Percentiles rank a stretch among this genome's conserved stretches.
Conservation (phyloP, 257 asterid species). For the Marsdenia floribunda region DNA sequence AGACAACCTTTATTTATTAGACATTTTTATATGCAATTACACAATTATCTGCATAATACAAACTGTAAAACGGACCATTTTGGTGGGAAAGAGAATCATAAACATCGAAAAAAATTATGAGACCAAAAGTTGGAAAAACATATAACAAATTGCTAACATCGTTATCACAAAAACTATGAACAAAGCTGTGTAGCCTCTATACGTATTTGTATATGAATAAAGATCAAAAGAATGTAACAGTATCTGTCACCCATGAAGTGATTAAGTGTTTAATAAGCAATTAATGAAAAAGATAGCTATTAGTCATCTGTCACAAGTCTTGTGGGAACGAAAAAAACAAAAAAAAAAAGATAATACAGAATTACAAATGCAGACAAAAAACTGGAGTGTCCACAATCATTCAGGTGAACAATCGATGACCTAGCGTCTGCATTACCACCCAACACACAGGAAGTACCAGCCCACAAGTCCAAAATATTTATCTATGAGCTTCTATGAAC, state of each 20-base stretch:
- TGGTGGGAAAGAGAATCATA: not conserved
- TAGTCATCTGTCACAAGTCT: too few relatives aligned
- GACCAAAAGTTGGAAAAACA: not conserved
- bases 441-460: not conserved
- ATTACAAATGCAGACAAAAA: not conserved
- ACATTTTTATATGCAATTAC: not conserved
- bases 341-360: not conserved
- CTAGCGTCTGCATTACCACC: not conserved
- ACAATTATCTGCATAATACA: not conserved
- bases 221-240: not conserved
- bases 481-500: not conserved
- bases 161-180: not conserved
- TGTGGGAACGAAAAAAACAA: too few relatives aligned
- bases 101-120: not conserved
- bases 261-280: not conserved
- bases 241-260: not conserved
- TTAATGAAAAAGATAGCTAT: not conserved
- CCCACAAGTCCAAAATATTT: slow-evolving; percentile 3
- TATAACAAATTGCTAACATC: not conserved
- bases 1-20: not conserved
- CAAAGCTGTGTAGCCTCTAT: not conserved
- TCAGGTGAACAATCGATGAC: not conserved
- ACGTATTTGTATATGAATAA: not conserved
- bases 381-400: too few relatives aligned
- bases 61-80: not conserved